Conservation (phyloP, 768 basidiomycete genomes). For the Trametes punicea region DNA sequence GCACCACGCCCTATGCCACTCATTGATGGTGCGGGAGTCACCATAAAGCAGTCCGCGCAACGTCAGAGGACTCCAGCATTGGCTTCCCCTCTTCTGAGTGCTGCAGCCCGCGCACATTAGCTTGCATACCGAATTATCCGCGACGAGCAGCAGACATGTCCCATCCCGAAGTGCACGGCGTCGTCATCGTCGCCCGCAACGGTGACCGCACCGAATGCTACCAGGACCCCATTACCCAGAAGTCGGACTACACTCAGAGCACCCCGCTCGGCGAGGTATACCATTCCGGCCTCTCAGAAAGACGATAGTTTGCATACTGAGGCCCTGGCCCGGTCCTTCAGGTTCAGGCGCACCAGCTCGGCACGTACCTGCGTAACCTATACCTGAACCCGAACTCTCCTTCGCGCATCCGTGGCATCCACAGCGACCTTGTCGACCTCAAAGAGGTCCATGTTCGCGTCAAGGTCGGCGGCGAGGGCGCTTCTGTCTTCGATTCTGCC, state of each 20-base stretch:
- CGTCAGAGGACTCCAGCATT: conserved; percentile 13
- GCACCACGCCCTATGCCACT: conserved; percentile 3
- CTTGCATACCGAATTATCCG: neutral
- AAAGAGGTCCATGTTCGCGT: conserved; percentile 71
- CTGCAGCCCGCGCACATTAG: conserved; percentile 2
- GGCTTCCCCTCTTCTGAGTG: conserved; percentile 16
- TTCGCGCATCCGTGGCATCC: conserved; percentile 65
- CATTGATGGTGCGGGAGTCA: neutral
- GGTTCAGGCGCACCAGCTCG: conserved; percentile 68
- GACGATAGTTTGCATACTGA: neutral
- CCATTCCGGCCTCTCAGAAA: neutral
- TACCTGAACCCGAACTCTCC: conserved; percentile 67
- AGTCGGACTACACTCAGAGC: conserved; percentile 58
- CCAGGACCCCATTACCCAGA: conserved; percentile 71
- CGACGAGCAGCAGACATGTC: conserved; percentile 28
- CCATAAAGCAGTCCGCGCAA: neutral
- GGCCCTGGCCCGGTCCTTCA: conserved; percentile 25
- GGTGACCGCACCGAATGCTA: conserved; percentile 68
- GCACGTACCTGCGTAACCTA: conserved; percentile 54
- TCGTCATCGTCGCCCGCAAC: conserved; percentile 74
- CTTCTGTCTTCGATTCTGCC: conserved; percentile 84
- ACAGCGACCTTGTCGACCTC: conserved; percentile 67
- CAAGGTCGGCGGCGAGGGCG: conserved; percentile 81
- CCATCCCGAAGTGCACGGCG: conserved; percentile 63
- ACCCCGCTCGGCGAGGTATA: conserved; percentile 72